Evolutionary conservation across 805 yeast species (phyloP).

Genomic region (Spathaspora gorwiae): DNA sequence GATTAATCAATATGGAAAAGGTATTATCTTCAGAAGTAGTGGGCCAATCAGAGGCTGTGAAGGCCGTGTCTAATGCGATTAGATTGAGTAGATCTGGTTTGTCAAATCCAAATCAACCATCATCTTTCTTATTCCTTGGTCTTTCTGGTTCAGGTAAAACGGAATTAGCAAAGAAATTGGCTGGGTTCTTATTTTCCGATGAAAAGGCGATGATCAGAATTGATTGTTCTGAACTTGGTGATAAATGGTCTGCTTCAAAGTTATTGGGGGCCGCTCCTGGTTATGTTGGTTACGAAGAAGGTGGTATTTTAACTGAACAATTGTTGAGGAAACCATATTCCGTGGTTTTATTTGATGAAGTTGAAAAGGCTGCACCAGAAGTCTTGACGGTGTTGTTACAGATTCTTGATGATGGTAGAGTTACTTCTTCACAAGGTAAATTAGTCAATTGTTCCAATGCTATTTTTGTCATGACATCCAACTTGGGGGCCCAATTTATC

Average conservation of each 20-base stretch:
- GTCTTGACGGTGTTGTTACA: conserved; percentile 89
- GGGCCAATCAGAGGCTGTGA: conserved; percentile 94
- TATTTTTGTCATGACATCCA: conserved; percentile 93
- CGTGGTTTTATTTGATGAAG: conserved; percentile 94
- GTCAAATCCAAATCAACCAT: conserved; percentile 94
- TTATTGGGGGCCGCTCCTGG: conserved; percentile 97
- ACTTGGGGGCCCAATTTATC: conserved; percentile 90
- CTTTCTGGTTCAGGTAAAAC: conserved; percentile 98
- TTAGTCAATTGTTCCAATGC: conserved; percentile 89
- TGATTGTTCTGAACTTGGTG: conserved; percentile 94
- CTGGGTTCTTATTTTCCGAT: conserved; percentile 93
- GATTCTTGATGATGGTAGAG: conserved; percentile 92
- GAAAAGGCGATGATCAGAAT: conserved; percentile 96
- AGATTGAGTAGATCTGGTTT: conserved; percentile 91
- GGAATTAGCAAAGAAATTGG: conserved; percentile 93
- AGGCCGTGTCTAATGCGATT: conserved; percentile 93
- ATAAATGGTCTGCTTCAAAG: conserved; percentile 93
- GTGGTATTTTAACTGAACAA: conserved; percentile 93
- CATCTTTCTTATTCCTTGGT: conserved; percentile 91
- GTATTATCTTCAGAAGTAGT: conserved; percentile 80
- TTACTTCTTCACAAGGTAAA: conserved; percentile 92
- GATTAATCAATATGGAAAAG: conserved; percentile 91
- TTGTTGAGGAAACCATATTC: conserved; percentile 89
- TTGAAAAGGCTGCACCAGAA: conserved; percentile 98
- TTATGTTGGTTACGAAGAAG: conserved; percentile 91